phyloP scores from a whole-genome alignment of 2,329 filamentous ascomycete genomes.

The Calonectria pseudoturangicola region DNA sequence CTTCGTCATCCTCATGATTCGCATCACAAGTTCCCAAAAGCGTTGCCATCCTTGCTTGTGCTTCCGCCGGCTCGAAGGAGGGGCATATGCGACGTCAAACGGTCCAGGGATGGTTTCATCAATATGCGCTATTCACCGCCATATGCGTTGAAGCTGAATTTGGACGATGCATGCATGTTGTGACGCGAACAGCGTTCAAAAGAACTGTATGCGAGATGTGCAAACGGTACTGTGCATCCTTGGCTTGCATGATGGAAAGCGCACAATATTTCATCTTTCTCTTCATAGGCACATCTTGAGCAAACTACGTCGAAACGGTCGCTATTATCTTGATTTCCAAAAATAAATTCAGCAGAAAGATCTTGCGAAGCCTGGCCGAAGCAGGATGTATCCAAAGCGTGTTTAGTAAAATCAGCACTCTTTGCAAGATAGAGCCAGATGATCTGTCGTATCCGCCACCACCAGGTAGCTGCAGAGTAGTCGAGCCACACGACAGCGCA shows the following conservation, averaged over 20 bases:
- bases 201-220: too few species aligned
- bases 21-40: neutral
- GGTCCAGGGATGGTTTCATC: slow-evolving; percentile 15
- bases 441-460: neutral
- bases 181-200: neutral
- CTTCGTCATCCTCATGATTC: neutral
- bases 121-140: slow-evolving; percentile 19
- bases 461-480: neutral
- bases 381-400: neutral
- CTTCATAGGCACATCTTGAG: too few species aligned
- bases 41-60: neutral
- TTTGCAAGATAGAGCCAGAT: neutral
- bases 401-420: neutral
- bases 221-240: neutral
- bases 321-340: neutral
- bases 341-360: neutral
- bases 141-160: neutral
- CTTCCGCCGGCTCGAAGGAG: neutral
- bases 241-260: neutral
- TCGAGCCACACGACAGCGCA: neutral
- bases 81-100: neutral
- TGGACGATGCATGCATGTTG: neutral
- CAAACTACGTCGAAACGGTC: neutral
- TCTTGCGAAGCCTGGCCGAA: neutral
- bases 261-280: too few species aligned